A percentile compares a stretch with the other conserved stretches of the same genome.
Evolutionary conservation across 768 basidiomycete species (phyloP).

Genomic region (Kwoniella sp.): DNA sequence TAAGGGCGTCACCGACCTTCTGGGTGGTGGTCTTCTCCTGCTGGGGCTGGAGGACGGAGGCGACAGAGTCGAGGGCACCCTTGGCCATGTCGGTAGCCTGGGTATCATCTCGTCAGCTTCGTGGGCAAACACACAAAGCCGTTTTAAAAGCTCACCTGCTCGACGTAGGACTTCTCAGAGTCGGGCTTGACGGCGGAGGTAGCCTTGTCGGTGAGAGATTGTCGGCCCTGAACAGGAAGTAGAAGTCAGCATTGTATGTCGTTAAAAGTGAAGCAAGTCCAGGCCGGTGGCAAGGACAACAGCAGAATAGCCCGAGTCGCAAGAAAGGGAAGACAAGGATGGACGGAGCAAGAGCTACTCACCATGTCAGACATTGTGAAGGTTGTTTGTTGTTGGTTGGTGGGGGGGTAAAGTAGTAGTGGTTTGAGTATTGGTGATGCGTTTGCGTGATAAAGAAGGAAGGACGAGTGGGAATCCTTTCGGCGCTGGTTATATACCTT

Average conservation of each 20-base stretch:
- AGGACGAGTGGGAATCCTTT: not conserved
- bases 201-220: constrained; percentile 40
- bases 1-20: constrained; percentile 39
- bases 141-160: constrained; percentile 19
- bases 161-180: constrained; percentile 39
- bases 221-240: constrained; percentile 32
- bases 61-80: constrained; percentile 36
- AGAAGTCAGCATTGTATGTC: no score
- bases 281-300: not conserved
- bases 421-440: constrained; percentile 1
- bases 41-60: constrained; percentile 41
- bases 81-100: constrained; percentile 29
- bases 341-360: constrained; percentile 7
- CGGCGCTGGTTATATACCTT: constrained; percentile 20
- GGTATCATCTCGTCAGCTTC: not conserved
- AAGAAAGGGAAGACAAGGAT: not conserved
- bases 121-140: not conserved
- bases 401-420: not conserved
- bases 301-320: not conserved
- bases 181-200: constrained; percentile 38
- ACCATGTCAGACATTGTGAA: constrained; percentile 38
- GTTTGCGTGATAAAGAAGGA: constrained; percentile 8
- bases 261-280: not conserved
- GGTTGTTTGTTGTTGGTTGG: constrained; percentile 14
- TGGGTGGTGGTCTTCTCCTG: constrained; percentile 45